Base-by-base conservation (phyloP, 345 rosid species). In the Bruguiera sexangula region DNA sequence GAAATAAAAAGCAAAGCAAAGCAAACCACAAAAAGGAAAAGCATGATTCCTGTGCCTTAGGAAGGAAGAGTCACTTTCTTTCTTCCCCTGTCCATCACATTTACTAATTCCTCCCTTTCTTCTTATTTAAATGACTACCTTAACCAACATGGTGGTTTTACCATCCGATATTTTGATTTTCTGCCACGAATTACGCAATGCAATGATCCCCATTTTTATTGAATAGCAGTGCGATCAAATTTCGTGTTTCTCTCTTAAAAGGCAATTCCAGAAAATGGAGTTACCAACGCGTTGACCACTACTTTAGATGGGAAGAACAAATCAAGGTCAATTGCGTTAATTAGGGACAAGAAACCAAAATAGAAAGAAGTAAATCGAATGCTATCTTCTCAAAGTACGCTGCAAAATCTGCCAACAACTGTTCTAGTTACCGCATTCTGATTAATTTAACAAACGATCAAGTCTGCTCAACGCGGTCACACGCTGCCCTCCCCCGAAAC, bases 1-100 rank as follows among this genome's bases (percentile, higher is more conserved):
- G 84, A 79, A 68, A 77, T 68, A 50, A 78, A 83, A 83, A 70
- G 80, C 74, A 78, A 81, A 75, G 72, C 24, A 24, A 79, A 76
- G 69, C 69, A 4, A 74, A 70, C 57, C 69, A 60, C 73, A 30
- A n/a, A 69, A 78, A 54, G 72, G 48, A 67, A 78, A 77, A 76
- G 83, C 85, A 74, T 68, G 87, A 83, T 83, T 85, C 91, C 76
- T 75, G 85, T 80, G 86, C 62, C 80, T 80, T 83, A 51, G 74
- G 68, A 75, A 65, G 58, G 62, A 75, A 24, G 75, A 8, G 71
- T 74, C 82, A 50, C 81, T 73, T 69, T 84, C 80, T 63, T 46
- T 39, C 11, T 46, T 43, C 62, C 55, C 66, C 29, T 4, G 4
- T 10, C 1, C 1, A 8, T 34, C 37, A 2, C 37, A 19, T 58